Evolutionary conservation across 2,329 filamentous ascomycete genomes (phyloP), one percentile per base, ranked within the genome.

Genomic region (Fusarium secorum): DNA sequence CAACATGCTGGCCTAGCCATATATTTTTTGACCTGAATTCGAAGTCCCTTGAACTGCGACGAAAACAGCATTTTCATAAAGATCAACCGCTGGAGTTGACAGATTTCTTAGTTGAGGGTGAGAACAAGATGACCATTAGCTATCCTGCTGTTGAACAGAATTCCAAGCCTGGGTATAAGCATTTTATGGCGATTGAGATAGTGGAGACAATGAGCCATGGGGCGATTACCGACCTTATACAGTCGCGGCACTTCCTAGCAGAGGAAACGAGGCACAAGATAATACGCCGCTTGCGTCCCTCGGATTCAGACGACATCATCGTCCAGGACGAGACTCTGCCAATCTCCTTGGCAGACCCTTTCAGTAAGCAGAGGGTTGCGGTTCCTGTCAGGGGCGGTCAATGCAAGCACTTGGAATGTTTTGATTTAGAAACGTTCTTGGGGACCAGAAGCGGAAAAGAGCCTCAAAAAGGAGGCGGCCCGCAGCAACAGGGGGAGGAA

Each of bases 401-500:
- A 6, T 99, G 96, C 78, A 83, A 83, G 28, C 95, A 99, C 77
- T 83, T 91, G 38, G 93, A 98, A 77, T 97, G 94, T 77, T 98
- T 98, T 77, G 95, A 98, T 78, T 88, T 98, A 11, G 87, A 92
- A 24, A 95, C 88, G 2, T 98, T 93, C 83, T 86, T 99, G 13
- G 80, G 84, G 18, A 93, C 91, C 9, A 89, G 93, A 44, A 83
- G 84, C 9, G 80, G 81, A 18, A 86, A 85, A 66, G 78, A 80
- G 9, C 38, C 69, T 7, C 60, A 60, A n/a, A 70, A 70, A 38
- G 66, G 36, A 41, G 68, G 60, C n/a, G 66, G 54, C 8, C 18
- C 51, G 18, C 24, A 39, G 3, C 39, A 71, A 38, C 38, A 63
- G 28, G 73, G 69, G 11, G 62, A 49, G 14, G 85, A 90, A 71